Evolutionary conservation across 306 rosid species (phyloP), one percentile per base, ranked within the genome.

Genomic region (Parietaria judaica): DNA sequence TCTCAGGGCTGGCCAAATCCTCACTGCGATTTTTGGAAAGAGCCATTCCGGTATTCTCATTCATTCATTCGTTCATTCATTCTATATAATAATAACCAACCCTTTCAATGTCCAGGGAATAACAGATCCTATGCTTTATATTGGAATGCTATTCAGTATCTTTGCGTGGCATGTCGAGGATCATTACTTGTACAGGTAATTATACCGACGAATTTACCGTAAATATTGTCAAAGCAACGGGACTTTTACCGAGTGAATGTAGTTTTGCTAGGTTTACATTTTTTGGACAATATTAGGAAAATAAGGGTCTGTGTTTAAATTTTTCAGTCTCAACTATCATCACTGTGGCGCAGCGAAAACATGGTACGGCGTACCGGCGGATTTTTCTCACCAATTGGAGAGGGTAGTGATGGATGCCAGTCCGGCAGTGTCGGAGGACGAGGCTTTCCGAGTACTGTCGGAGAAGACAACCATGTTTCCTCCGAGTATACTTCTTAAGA

Each of bases 81-180:
- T 49, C 13, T 0, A 4, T 0, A 49, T 3, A 49, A 10, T 7
- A 49, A n/a, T 8, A 7, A 57, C 31, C 31, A 23, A 23, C 31
- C 31, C 31, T 23, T 23, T 23, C 31, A 23, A 56, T 31, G 6
- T 35, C 3, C 52, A 60, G 64, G 64, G 64, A 41, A 60, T 60
- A 15, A 60, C 64, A 60, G 64, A 60, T 60, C 64, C 64, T 43
- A 60, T 60, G 64, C 64, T 60, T 9, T 60, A 60, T 51, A 60
- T 60, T 45, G 64, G 64, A 10, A 60, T 60, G 64, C 11, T 60
- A 7, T 60, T 43, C 51, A 60, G 64, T 23, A 60, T 60, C 37
- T 60, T 60, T 23, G 64, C 64, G 6, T 60, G 64, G 64, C 64
- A 60, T 31, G 64, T 60, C n/a, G 64, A 60, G 45, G 64, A 60